Base-by-base conservation (phyloP, 177 flowering plant species). In the Tripterygium wilfordii region DNA sequence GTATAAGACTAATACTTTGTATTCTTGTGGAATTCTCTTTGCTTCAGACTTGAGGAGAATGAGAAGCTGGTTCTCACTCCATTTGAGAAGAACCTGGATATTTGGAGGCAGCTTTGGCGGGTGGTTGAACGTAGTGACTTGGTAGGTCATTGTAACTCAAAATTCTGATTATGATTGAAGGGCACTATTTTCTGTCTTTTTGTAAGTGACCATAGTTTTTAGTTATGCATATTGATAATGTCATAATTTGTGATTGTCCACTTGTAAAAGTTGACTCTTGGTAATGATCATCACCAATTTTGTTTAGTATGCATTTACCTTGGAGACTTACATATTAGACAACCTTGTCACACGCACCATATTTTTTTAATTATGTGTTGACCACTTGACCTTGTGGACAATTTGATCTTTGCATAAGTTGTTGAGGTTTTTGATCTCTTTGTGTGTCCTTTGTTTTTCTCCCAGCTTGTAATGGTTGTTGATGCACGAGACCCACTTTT, bases 31-130 rank as follows among this genome's bases (percentile, higher is more conserved):
- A 20, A 0, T 12, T 55, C 46, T 23, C 5, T 55, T 51, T 53
- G 36, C 17, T 65, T 45, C 75, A 91, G 98, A 21, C 88, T 92
- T 31, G 98, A 92, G 68, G 94, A 83, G 66, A 92, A 92, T 66
- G 94, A 92, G 59, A 88, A 77, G 35, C 96, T 92, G 59, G 94
- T 92, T 49, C 85, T 88, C 23, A 92, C 98, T 42, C 96, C 98
- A 32, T 92, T 92, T 68, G 98, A 92, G 71, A 92, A 92, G 74
- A 92, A 92, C 45, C 57, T 92, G 32, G 96, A 92, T 69, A 92
- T 92, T 23, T 92, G 98, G 96, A 79, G 96, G 56, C 98, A 92
- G 62, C 94, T 92, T 29, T 92, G 98, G 98, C 86, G 98, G 39
- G 98, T 92, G 53, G 70, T 92, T 54, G 98, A 92, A 54, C 85